Evolutionary conservation across 768 basidiomycete species (phyloP).

Genomic region (Russula foetens): DNA sequence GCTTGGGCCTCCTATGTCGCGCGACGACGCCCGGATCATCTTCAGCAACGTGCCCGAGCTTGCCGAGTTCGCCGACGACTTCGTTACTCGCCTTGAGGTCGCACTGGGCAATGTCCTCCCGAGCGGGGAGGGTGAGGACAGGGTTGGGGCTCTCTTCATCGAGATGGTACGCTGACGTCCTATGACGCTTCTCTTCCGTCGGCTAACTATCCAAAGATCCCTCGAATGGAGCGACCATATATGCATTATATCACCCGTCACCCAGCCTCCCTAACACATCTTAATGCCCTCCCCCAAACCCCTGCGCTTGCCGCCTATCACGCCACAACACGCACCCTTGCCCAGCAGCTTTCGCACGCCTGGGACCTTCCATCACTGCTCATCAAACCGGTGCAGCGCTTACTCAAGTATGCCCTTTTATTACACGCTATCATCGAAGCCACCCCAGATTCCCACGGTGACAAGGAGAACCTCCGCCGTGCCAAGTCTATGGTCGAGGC

Average conservation of each 20-base stretch:
- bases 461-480: conserved; percentile 47
- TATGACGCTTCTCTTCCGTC: background rate
- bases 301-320: conserved; percentile 61
- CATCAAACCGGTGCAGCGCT: conserved; percentile 95
- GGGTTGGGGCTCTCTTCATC: conserved; percentile 62
- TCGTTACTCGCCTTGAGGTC: conserved; percentile 55
- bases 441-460: conserved; percentile 60
- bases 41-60: conserved; percentile 74
- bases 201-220: conserved; percentile 38
- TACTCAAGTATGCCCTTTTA: conserved; percentile 90
- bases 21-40: conserved; percentile 60
- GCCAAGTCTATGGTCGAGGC: conserved; percentile 60
- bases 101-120: conserved; percentile 58
- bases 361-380: conserved; percentile 92
- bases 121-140: conserved; percentile 59
- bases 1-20: conserved; percentile 53
- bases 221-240: conserved; percentile 63
- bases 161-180: conserved; percentile 41
- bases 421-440: conserved; percentile 68
- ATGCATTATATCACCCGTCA: conserved; percentile 78
- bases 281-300: conserved; percentile 42
- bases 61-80: conserved; percentile 59
- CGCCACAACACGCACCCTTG: conserved; percentile 53
- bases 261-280: conserved; percentile 62
- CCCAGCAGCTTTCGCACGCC: conserved; percentile 69